Conservation (phyloP, 2,329 filamentous ascomycete genomes). For the Akanthomyces dipterigenus region DNA sequence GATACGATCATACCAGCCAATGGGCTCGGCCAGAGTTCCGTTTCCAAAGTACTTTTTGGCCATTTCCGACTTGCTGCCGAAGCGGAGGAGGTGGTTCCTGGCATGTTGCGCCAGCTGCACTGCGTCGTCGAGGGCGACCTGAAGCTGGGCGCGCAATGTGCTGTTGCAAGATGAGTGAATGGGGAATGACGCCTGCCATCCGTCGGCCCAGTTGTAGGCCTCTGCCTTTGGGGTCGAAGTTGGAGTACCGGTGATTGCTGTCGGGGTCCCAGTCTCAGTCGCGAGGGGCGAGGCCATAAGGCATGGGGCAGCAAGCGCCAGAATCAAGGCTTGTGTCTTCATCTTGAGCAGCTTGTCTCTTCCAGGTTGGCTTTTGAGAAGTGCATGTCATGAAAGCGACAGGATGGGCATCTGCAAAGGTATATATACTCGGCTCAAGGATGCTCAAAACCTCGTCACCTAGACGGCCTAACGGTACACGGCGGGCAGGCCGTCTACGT, state of each 20-base stretch:
- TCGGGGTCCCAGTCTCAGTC: constrained; percentile 12
- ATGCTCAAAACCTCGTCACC: not conserved
- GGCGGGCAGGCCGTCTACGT: not conserved
- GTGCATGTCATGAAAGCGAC: not conserved
- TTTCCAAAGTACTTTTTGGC: constrained; percentile 63
- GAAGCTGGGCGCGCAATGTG: constrained; percentile 51
- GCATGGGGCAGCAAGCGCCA: not conserved
- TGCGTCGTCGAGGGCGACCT: constrained; percentile 50
- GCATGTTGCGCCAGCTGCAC: constrained; percentile 53
- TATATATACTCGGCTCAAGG: not conserved
- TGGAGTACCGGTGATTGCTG: constrained; percentile 14
- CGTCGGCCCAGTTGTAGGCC: constrained; percentile 27
- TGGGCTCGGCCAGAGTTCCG: constrained; percentile 46
- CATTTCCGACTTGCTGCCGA: constrained; percentile 50
- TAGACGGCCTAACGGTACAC: too few relatives aligned
- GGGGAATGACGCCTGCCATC: constrained; percentile 29
- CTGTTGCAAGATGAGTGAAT: constrained; percentile 62
- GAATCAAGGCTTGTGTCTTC: not conserved
- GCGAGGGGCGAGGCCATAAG: not conserved
- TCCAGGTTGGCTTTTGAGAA: not conserved
- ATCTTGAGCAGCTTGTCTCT: not conserved
- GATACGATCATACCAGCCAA: constrained; percentile 58
- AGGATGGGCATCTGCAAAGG: not conserved
- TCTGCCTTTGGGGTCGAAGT: constrained; percentile 17
- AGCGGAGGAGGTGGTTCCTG: constrained; percentile 52